Conservation (phyloP, 768 basidiomycete species). For the Psilocybe tampanensis region DNA sequence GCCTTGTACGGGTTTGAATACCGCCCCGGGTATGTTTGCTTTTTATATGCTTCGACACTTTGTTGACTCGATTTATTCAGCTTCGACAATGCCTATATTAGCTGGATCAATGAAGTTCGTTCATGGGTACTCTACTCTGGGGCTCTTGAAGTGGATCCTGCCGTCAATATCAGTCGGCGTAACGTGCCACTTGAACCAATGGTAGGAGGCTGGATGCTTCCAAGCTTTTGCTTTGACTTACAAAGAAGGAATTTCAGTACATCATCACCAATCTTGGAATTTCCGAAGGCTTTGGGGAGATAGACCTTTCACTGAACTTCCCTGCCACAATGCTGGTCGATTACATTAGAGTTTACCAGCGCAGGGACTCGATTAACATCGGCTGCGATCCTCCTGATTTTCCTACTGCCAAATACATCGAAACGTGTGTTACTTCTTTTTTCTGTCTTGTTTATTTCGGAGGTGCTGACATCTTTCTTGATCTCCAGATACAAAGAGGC, state of each 20-base stretch:
- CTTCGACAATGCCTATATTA: slow-evolving; percentile 59
- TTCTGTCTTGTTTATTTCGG: not conserved
- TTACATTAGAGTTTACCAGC: slow-evolving; percentile 75
- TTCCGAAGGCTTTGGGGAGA: slow-evolving; percentile 62
- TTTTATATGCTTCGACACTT: not conserved
- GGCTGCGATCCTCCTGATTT: slow-evolving; percentile 68
- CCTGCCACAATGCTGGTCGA: slow-evolving; percentile 68
- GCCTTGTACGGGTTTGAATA: slow-evolving; percentile 51
- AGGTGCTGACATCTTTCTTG: not conserved
- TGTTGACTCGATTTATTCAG: slow-evolving; percentile 32
- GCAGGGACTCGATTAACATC: slow-evolving; percentile 45
- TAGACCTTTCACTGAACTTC: slow-evolving; percentile 57
- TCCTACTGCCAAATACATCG: slow-evolving; percentile 76
- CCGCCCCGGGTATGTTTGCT: slow-evolving; percentile 38
- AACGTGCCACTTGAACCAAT: slow-evolving; percentile 68
- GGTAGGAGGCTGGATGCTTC: slow-evolving; percentile 33
- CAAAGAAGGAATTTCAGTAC: slow-evolving; percentile 50
- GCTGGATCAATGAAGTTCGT: slow-evolving; percentile 63
- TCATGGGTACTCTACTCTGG: slow-evolving; percentile 59
- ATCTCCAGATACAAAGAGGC: slow-evolving; percentile 54
- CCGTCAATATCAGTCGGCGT: slow-evolving; percentile 53
- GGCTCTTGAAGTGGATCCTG: slow-evolving; percentile 51
- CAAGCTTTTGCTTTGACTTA: not conserved
- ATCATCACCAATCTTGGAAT: slow-evolving; percentile 71
- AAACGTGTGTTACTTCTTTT: slow-evolving; percentile 40